Evolutionary conservation across 768 basidiomycete species (phyloP), one percentile per base, ranked within the genome.

Genomic region (Auriscalpium orientale): DNA sequence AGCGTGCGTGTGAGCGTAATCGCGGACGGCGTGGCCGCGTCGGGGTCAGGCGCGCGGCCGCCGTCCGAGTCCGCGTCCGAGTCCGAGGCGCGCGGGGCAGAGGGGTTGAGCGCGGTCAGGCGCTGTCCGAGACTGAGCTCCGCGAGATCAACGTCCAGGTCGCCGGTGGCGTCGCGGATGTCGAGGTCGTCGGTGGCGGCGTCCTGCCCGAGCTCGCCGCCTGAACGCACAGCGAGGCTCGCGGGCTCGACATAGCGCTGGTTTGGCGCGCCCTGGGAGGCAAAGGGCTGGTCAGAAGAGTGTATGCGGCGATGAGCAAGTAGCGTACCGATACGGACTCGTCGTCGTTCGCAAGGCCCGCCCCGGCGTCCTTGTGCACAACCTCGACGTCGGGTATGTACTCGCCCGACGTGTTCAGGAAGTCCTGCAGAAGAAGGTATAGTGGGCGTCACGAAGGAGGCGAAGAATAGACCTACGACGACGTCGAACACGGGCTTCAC

Each of bases 91-190:
- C 72, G 78, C 20, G 69, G 71, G 34, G 67, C 65, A 12, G 61
- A 58, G 46, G 84, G 83, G 34, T 82, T 79, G 18, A 91, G 70
- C 16, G 87, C 89, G 1, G 89, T 85, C 52, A 98, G 75, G 13
- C 94, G 82, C 71, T 98, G 91, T 5, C 95, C 95, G 4, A 98
- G 80, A 43, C 89, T 91, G 13, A 95, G 79, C 69, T 98, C 95
- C 2, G 93, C 93, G 50, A 94, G 76, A 67, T 95, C 83, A 10
- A 86, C 84, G 60, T 92, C 89, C 10, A 93, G 77, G 37, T 82
- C 71, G 33, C 90, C 89, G 22, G 90, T 87, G 4, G 82, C 66
- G 57, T 81, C 75, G 35, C 71, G 74, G 35, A 71, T 65, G 15
- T 73, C 71, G 4, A 76, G 70, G 55, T 82, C 83, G 60, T 84